Percentiles rank a stretch among this genome's conserved stretches.
Conservation (phyloP, 179 eudicot species). For the Gypsophila paniculata region DNA sequence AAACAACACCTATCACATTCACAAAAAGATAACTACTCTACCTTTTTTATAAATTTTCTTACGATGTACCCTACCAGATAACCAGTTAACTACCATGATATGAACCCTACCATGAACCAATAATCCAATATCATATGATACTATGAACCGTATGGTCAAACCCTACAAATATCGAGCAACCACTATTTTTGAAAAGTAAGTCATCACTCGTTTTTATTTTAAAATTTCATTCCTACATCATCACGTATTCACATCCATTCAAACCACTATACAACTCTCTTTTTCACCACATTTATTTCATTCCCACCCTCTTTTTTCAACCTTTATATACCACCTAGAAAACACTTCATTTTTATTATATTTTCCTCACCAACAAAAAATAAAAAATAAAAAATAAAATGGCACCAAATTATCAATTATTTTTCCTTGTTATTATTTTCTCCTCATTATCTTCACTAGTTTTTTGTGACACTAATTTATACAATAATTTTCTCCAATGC, state of each 20-base stretch:
- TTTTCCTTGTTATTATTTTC: background rate
- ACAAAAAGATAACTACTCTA: too few species aligned
- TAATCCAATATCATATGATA: background rate
- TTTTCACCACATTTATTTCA: slow-evolving; percentile 2
- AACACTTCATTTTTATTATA: background rate
- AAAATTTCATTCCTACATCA: background rate
- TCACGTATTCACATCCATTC: background rate
- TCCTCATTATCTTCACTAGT: background rate
- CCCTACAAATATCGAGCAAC: background rate
- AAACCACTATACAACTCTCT: background rate
- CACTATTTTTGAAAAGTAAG: background rate
- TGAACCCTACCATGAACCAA: background rate
- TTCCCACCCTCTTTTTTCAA: background rate
- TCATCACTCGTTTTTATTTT: slow-evolving; percentile 10
- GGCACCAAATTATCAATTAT: background rate
- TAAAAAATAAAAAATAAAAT: background rate
- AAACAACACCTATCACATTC: too few species aligned
- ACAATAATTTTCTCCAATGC: slow-evolving; percentile 21
- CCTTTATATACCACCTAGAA: slow-evolving; percentile 10
- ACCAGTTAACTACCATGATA: too few species aligned
- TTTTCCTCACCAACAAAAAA: background rate
- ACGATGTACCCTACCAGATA: too few species aligned
- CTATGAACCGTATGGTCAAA: background rate
- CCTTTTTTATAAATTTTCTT: too few species aligned
- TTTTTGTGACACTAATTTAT: background rate